Conservation (phyloP, 2,329 filamentous ascomycete species). For the Aspergillus clavatus region DNA sequence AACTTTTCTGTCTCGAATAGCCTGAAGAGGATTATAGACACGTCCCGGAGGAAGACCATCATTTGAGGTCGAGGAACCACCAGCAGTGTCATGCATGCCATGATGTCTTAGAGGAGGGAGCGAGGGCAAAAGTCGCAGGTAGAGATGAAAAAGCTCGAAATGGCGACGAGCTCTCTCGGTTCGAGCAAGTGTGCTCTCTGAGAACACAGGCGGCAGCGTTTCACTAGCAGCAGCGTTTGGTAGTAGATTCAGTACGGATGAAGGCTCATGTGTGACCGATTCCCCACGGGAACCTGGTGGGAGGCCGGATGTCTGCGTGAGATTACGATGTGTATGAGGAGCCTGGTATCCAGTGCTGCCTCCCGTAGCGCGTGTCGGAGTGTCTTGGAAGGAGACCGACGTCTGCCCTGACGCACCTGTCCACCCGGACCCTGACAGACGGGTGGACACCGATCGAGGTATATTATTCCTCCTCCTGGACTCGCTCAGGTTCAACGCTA, state of each 20-base stretch:
- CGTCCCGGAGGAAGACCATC: constrained; percentile 54
- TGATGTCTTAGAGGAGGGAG: constrained; percentile 61
- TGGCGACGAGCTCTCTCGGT: constrained; percentile 80
- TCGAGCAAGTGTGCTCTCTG: constrained; percentile 72
- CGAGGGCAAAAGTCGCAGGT: constrained; percentile 71
- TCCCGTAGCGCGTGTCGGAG: constrained; percentile 13
- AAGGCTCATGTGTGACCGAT: constrained; percentile 12
- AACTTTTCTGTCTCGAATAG: constrained; percentile 83
- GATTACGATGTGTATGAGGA: constrained; percentile 14
- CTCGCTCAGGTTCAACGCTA: constrained; percentile 85
- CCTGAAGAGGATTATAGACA: constrained; percentile 85
- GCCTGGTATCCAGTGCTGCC: constrained; percentile 13
- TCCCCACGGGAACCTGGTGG: constrained; percentile 6
- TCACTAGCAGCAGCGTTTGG: constrained; percentile 28
- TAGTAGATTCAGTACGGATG: constrained; percentile 24
- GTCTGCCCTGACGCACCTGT: constrained; percentile 23
- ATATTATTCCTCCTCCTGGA: constrained; percentile 59
- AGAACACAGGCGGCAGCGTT: constrained; percentile 52
- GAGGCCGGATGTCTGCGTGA: constrained; percentile 23
- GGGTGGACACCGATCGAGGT: constrained; percentile 49
- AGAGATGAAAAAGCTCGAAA: constrained; percentile 80
- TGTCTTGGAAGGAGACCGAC: constrained; percentile 18
- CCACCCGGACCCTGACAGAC: constrained; percentile 43
- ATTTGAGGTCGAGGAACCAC: constrained; percentile 19
- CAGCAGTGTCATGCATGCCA: constrained; percentile 9